A percentile compares a stretch with the other conserved stretches of the same genome.
phyloP scores from a whole-genome alignment of 1,284 basidiomycete genomes.

The Ustilago curta region DNA sequence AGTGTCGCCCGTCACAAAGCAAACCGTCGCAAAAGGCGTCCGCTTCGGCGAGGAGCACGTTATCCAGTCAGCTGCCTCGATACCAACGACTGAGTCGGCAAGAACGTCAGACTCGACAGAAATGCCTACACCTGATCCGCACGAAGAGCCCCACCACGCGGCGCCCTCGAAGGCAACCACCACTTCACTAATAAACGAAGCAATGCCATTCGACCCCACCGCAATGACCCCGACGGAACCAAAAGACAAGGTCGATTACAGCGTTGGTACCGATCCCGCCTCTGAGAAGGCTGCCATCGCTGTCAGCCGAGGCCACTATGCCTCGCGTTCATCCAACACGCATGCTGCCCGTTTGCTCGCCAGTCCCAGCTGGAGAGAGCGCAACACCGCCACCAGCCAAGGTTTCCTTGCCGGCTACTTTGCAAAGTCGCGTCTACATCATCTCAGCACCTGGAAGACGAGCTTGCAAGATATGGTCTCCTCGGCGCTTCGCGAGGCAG shows the following conservation, averaged over 20 bases:
- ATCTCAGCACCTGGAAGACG: constrained; percentile 91
- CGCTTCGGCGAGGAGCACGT: constrained; percentile 23
- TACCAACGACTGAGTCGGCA: neutral
- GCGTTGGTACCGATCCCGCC: constrained; percentile 48
- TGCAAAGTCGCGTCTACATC: constrained; percentile 89
- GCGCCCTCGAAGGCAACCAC: too few relatives aligned
- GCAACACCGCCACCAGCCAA: constrained; percentile 84
- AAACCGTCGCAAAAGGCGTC: constrained; percentile 13
- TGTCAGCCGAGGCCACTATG: constrained; percentile 38
- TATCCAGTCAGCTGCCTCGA: constrained; percentile 11
- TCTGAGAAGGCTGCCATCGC: constrained; percentile 34
- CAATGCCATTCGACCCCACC: neutral
- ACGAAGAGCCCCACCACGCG: neutral
- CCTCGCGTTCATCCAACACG: constrained; percentile 50
- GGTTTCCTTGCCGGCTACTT: constrained; percentile 92
- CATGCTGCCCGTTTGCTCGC: constrained; percentile 58
- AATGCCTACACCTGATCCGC: neutral
- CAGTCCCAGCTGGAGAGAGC: constrained; percentile 77
- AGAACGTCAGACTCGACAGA: neutral
- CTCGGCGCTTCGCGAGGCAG: constrained; percentile 73
- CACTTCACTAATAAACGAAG: neutral
- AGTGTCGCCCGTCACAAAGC: neutral
- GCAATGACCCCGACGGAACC: constrained; percentile 24
- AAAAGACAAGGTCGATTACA: constrained; percentile 28
- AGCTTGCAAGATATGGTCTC: constrained; percentile 85